Percentiles rank a stretch among this genome's conserved stretches.
Conservation (phyloP, 31 red algal species). For the Endocladia muricata region DNA sequence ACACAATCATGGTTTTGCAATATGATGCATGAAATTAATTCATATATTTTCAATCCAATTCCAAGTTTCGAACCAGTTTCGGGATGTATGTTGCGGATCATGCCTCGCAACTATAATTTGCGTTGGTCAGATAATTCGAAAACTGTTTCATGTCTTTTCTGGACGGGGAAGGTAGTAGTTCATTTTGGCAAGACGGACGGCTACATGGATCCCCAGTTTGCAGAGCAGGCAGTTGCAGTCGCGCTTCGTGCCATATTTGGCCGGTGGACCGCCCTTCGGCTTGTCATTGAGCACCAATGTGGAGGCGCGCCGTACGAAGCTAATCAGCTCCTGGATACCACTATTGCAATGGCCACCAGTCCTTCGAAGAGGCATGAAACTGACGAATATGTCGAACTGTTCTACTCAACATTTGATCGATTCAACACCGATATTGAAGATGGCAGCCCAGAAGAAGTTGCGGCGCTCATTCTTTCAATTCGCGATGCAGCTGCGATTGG, state of each 20-base stretch:
- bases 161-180: too few relatives aligned
- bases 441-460: slow-evolving; percentile 66
- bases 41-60: too few relatives aligned
- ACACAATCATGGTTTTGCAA: too few relatives aligned
- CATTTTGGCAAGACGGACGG: too few relatives aligned
- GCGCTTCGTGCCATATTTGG: slow-evolving; percentile 53
- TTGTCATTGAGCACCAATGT: slow-evolving; percentile 46
- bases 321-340: slow-evolving; percentile 24
- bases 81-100: too few relatives aligned
- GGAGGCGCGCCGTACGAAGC: slow-evolving; percentile 20
- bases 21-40: too few relatives aligned
- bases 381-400: slow-evolving; percentile 37
- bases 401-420: slow-evolving; percentile 57
- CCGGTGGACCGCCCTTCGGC: slow-evolving; percentile 61
- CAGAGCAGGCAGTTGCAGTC: slow-evolving; percentile 30
- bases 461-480: slow-evolving; percentile 29
- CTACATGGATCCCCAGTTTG: too few relatives aligned
- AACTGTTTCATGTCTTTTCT: too few relatives aligned
- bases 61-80: too few relatives aligned
- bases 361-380: slow-evolving; percentile 11
- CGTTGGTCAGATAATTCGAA: too few relatives aligned
- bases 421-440: slow-evolving; percentile 67
- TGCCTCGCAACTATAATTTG: too few relatives aligned
- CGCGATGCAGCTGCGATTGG: slow-evolving; percentile 44
- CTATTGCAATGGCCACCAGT: slow-evolving; percentile 41